phyloP scores from a whole-genome alignment of 2,329 filamentous ascomycete genomes.

The Orbilia quercus region DNA sequence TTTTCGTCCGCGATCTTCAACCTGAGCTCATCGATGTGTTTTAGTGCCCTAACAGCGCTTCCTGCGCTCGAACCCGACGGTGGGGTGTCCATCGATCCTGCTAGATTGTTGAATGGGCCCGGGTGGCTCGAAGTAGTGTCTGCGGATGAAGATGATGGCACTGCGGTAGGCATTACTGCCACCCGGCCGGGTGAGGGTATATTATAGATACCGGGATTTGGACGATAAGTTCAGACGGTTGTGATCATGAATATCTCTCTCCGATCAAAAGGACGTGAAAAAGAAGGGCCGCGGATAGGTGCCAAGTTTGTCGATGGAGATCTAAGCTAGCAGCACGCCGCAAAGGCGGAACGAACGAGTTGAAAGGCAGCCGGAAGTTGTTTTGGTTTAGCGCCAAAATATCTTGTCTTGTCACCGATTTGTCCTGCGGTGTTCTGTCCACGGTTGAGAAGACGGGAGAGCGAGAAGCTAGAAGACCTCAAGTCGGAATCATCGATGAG shows the following conservation, averaged over 20 bases:
- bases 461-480: too few species aligned
- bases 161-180: slow-evolving; percentile 53
- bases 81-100: slow-evolving; percentile 9
- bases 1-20: slow-evolving; percentile 31
- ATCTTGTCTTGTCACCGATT: too few species aligned
- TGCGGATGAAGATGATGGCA: slow-evolving; percentile 27
- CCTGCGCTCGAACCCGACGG: slow-evolving; percentile 2
- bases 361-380: background rate
- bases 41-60: slow-evolving; percentile 18
- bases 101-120: slow-evolving; percentile 2
- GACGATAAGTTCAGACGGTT: background rate
- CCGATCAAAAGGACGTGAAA: background rate
- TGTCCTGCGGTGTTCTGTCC: too few species aligned
- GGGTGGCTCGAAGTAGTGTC: slow-evolving; percentile 9
- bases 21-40: slow-evolving; percentile 53
- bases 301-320: background rate
- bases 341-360: background rate
- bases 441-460: too few species aligned
- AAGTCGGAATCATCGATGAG: too few species aligned
- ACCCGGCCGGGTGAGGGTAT: slow-evolving; percentile 35
- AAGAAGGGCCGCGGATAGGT: too few species aligned
- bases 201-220: background rate
- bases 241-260: background rate
- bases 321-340: too few species aligned
- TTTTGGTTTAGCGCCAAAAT: background rate